Conservation (phyloP, 495 filamentous ascomycete genomes). For the Talaromyces nanjingensis region DNA sequence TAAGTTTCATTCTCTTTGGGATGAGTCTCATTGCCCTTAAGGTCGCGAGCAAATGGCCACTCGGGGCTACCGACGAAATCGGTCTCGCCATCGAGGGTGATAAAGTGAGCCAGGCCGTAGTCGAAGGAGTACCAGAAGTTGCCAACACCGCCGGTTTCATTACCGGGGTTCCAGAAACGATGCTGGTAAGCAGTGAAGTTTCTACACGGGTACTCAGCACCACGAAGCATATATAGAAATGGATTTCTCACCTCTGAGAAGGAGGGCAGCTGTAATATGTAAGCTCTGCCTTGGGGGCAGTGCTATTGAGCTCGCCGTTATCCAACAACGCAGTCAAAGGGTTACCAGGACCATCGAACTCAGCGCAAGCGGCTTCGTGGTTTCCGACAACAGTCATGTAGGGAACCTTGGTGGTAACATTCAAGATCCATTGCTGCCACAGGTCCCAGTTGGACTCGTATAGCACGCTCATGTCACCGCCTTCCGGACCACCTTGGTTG, state of each 20-base stretch:
- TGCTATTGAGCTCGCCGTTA: constrained; percentile 23
- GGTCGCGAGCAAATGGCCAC: constrained; percentile 33
- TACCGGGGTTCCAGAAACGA: constrained; percentile 36
- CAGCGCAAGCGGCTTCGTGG: constrained; percentile 43
- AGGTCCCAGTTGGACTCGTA: constrained; percentile 46
- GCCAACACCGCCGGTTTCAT: constrained; percentile 32
- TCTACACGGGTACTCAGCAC: constrained; percentile 8
- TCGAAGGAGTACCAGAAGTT: constrained; percentile 52
- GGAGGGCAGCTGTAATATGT: constrained; percentile 48
- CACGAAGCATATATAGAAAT: background rate
- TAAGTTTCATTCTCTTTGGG: constrained; percentile 37
- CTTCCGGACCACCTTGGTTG: constrained; percentile 40
- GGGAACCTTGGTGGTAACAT: constrained; percentile 32
- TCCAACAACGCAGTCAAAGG: constrained; percentile 42
- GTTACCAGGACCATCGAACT: constrained; percentile 44
- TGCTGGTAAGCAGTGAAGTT: constrained; percentile 49
- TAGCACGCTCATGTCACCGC: constrained; percentile 43
- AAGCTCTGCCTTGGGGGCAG: constrained; percentile 21
- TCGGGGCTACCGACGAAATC: constrained; percentile 40
- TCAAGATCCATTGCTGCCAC: constrained; percentile 40
- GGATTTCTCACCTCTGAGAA: constrained; percentile 36
- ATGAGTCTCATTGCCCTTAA: constrained; percentile 28
- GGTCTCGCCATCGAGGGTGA: constrained; percentile 44
- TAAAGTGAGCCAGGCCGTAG: constrained; percentile 46
- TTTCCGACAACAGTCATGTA: constrained; percentile 44